Conservation (phyloP, 345 rosid species). For the Murraya koenigii region DNA sequence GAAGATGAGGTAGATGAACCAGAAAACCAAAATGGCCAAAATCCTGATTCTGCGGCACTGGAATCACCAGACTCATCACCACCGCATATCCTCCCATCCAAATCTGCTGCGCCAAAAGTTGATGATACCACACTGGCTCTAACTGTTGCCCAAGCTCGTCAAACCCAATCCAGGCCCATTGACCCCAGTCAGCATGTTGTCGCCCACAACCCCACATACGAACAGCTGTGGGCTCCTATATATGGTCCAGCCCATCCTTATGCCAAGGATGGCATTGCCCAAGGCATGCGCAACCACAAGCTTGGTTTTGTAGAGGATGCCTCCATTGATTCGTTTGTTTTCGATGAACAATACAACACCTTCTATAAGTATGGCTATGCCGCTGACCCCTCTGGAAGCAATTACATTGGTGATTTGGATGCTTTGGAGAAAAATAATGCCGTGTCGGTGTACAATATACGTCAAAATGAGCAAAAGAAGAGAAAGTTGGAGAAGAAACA, state of each 20-base stretch:
- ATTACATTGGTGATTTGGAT: slow-evolving; percentile 77
- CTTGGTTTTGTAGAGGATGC: slow-evolving; percentile 96
- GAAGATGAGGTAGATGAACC: slow-evolving; percentile 30
- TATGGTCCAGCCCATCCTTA: slow-evolving; percentile 85
- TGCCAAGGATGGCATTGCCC: slow-evolving; percentile 93
- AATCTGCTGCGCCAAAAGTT: slow-evolving; percentile 88
- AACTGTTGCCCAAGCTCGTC: slow-evolving; percentile 58
- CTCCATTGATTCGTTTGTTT: slow-evolving; percentile 71
- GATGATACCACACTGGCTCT: slow-evolving; percentile 90
- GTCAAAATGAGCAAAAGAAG: slow-evolving; percentile 83
- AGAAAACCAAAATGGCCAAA: slow-evolving; percentile 23
- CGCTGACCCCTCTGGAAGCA: slow-evolving; percentile 77
- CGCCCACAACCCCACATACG: slow-evolving; percentile 73
- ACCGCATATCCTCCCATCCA: slow-evolving; percentile 61
- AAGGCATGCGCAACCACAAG: slow-evolving; percentile 97
- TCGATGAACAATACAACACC: slow-evolving; percentile 92
- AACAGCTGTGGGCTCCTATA: slow-evolving; percentile 94
- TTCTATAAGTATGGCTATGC: slow-evolving; percentile 89
- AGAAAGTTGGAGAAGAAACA: slow-evolving; percentile 60
- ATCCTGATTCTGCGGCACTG: slow-evolving; percentile 22
- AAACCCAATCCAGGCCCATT: slow-evolving; percentile 60
- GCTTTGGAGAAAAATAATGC: slow-evolving; percentile 60
- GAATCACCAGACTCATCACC: slow-evolving; percentile 77
- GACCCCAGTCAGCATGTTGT: slow-evolving; percentile 79
- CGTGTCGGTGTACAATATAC: slow-evolving; percentile 73